Evolutionary conservation across 345 rosid species (phyloP).

Genomic region (Eucalyptus cloeziana): DNA sequence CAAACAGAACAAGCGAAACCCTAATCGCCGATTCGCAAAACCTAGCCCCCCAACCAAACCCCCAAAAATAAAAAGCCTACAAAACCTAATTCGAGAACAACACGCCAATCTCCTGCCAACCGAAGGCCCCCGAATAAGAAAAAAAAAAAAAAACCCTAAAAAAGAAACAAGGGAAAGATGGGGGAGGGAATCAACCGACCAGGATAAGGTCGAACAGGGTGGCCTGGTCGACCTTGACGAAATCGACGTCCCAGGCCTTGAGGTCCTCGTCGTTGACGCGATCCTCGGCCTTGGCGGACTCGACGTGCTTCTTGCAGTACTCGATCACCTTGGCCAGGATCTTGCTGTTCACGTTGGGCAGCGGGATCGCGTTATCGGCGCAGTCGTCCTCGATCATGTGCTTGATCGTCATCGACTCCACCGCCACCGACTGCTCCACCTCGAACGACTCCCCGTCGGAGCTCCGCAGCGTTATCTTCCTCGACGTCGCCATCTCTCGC

Average conservation of each 20-base stretch:
- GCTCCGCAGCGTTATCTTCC: constrained; percentile 38
- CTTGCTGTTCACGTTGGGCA: constrained; percentile 65
- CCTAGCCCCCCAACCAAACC: background rate
- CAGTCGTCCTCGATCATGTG: constrained; percentile 70
- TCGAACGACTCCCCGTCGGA: constrained; percentile 63
- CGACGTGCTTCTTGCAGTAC: constrained; percentile 72
- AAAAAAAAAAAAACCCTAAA: background rate
- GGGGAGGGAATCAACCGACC: constrained; percentile 1
- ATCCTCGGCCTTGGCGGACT: constrained; percentile 4
- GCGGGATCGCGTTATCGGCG: constrained; percentile 48
- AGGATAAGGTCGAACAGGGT: constrained; percentile 39
- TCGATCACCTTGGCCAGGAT: constrained; percentile 72
- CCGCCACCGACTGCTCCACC: constrained; percentile 57
- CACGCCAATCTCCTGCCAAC: background rate
- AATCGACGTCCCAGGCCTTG: constrained; percentile 50
- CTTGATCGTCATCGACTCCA: constrained; percentile 56
- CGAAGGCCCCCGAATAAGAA: background rate
- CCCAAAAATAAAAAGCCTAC: background rate
- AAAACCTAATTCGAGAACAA: background rate
- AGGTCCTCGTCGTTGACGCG: constrained; percentile 12
- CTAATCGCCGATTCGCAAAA: background rate
- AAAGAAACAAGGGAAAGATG: background rate
- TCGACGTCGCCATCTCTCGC: background rate
- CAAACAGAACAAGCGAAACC: background rate
- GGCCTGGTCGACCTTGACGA: constrained; percentile 34